Evolutionary conservation across 768 basidiomycete genomes (phyloP), one percentile per base, ranked within the genome.

Genomic region (Flagelloscypha sp.): DNA sequence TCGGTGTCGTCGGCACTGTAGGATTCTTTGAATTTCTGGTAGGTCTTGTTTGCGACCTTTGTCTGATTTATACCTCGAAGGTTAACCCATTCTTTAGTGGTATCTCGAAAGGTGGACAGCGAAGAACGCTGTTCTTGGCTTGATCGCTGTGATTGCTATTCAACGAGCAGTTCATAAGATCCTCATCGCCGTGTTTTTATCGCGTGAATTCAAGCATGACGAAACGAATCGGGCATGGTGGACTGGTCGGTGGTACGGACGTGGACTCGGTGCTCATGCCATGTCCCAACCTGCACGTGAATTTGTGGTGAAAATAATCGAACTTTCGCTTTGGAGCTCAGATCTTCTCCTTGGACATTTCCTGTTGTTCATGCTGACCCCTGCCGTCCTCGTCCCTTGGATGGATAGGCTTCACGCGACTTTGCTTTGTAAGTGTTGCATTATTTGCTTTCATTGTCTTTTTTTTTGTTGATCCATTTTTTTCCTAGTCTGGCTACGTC

Each of bases 171-270:
- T 97, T 41, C 82, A 93, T 74, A 98, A 98, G 70, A 70, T 90
- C 40, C 65, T 95, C 37, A 98, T 99, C 51, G 70, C 93, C 0
- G 83, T 94, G 42, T 90, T 93, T 75, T 66, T 98, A 24, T 84
- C 92, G 24, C 84, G 95, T 44, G 95, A 99, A 60, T 95, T 97
- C 74, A 99, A 99, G 65, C 92, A 98, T 55, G 95, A 99, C 55
- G 93, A 98, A 61, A 93, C 89, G 23, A 98, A 98, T 63, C 74
- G 89, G 18, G 93, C 93, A 6, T 99, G 94, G 94, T 99, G 95
- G 95, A 94, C 93, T 21, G 93, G 92, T 30, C 70, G 80, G 53
- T 97, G 95, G 95, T 94, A 92, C 56, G 93, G 93, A 27, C 81
- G 92, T 33, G 90, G 90, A 3, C 72, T 99, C 17, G 93, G 94